A percentile compares a stretch with the other conserved stretches of the same genome.
Evolutionary conservation across 2,329 filamentous ascomycete genomes (phyloP).

Genomic region (Graphiopsis chlorocephala): DNA sequence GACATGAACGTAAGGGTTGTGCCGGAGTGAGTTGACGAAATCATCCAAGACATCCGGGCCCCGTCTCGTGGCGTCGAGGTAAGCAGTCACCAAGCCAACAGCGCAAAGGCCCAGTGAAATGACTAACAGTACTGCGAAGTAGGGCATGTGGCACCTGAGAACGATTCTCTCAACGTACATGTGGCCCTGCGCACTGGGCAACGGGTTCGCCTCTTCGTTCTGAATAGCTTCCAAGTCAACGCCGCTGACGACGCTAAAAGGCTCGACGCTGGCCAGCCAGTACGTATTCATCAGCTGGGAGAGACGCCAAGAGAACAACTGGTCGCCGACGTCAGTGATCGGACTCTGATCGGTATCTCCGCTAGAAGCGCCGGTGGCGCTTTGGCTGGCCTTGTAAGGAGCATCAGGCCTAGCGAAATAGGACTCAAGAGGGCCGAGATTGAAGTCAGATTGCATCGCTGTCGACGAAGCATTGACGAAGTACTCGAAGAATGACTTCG

Average conservation of each 20-base stretch:
- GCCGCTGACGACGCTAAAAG: not conserved
- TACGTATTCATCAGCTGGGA: not conserved
- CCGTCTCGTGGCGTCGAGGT: not conserved
- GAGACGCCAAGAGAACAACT: not conserved
- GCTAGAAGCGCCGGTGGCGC: not conserved
- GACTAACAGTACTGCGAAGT: not conserved
- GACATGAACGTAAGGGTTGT: not conserved
- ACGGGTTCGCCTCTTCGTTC: not conserved
- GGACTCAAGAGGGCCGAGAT: not conserved
- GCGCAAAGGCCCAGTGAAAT: not conserved
- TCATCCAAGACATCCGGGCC: not conserved
- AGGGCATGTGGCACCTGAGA: not conserved
- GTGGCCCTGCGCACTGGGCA: not conserved
- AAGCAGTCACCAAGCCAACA: not conserved
- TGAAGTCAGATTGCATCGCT: too few relatives aligned
- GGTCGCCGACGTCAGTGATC: not conserved
- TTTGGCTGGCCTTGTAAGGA: not conserved
- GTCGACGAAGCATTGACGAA: not conserved
- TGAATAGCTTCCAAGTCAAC: not conserved
- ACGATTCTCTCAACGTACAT: not conserved
- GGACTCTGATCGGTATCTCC: not conserved
- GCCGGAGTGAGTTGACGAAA: not conserved
- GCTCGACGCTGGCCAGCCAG: not conserved
- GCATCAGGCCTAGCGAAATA: not conserved
- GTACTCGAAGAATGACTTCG: not conserved